Evolutionary conservation across 116 monocot genomes (phyloP).

Genomic region (Trichopus zeylanicus): DNA sequence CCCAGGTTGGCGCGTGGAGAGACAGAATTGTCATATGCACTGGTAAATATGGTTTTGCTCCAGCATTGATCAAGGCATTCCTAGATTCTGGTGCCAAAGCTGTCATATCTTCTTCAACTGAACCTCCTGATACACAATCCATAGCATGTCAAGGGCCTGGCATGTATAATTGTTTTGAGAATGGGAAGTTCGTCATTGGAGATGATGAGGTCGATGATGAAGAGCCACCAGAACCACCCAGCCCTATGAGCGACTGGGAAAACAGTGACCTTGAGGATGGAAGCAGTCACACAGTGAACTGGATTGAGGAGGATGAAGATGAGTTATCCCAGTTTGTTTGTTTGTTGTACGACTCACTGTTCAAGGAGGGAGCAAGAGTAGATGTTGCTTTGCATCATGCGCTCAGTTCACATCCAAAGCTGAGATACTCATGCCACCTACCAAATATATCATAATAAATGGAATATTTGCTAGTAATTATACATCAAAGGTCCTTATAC

Average conservation of each 20-base stretch:
- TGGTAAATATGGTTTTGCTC: constrained; percentile 58
- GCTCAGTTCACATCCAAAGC: constrained; percentile 50
- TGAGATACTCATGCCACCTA: constrained; percentile 83
- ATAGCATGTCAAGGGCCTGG: constrained; percentile 22
- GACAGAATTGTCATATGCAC: constrained; percentile 83
- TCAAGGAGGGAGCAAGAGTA: constrained; percentile 62
- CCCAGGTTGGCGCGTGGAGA: constrained; percentile 89
- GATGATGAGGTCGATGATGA: constrained; percentile 64
- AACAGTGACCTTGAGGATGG: constrained; percentile 66
- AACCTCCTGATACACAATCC: constrained; percentile 46
- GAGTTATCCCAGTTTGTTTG: constrained; percentile 66
- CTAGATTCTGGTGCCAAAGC: constrained; percentile 93
- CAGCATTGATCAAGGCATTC: constrained; percentile 69
- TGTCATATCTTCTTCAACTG: constrained; percentile 59
- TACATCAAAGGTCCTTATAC: background rate
- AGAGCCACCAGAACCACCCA: constrained; percentile 36
- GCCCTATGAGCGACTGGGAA: constrained; percentile 84
- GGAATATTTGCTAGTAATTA: background rate
- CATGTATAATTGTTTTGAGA: constrained; percentile 24
- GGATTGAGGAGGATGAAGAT: no score
- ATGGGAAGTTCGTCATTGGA: constrained; percentile 74
- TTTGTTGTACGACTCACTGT: constrained; percentile 62
- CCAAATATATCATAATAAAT: constrained; percentile 24
- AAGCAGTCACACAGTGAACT: constrained; percentile 10
- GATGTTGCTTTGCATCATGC: constrained; percentile 67